Percentiles rank a stretch among this genome's conserved stretches.
These are phyloP conservation scores for Penicillium sp. DNA, from an alignment of 2,329 filamentous ascomycete genomes.

Conservation along the genomic window DNA sequence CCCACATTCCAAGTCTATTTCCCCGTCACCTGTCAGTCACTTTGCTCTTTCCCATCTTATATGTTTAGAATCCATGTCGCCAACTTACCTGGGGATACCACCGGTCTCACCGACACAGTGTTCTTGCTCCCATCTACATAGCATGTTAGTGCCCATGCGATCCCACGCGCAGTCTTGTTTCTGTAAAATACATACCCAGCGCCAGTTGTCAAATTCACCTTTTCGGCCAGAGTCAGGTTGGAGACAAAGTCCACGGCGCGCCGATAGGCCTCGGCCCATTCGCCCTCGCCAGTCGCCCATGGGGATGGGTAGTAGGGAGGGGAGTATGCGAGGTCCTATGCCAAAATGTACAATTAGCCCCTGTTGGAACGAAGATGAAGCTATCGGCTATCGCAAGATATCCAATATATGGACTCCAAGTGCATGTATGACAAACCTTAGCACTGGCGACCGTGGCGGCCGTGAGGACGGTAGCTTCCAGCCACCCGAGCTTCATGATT, in stretches of 20 bases:
- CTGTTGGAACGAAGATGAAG: not conserved
- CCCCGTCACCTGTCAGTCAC: constrained; percentile 8
- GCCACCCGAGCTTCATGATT: constrained; percentile 46
- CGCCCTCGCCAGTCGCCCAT: constrained; percentile 77
- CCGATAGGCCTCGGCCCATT: constrained; percentile 77
- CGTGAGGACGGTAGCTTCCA: constrained; percentile 41
- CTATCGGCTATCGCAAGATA: not conserved
- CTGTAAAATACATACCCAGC: constrained; percentile 66
- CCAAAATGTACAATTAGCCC: constrained; percentile 13
- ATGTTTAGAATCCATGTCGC: constrained; percentile 20
- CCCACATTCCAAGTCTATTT: constrained; percentile 61
- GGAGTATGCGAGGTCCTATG: constrained; percentile 50
- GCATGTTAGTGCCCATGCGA: not conserved
- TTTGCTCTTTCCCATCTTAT: constrained; percentile 12
- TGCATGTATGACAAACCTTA: constrained; percentile 33
- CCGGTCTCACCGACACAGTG: constrained; percentile 76
- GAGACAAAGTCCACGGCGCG: constrained; percentile 81
- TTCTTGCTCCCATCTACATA: constrained; percentile 67
- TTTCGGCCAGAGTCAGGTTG: constrained; percentile 81
- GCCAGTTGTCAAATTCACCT: constrained; percentile 94
- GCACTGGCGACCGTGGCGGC: constrained; percentile 42
- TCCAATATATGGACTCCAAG: too few relatives aligned
- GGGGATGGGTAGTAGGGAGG: constrained; percentile 83
- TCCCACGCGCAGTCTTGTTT: not conserved
- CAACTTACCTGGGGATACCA: constrained; percentile 49